phyloP scores from a whole-genome alignment of 73 alveolate genomes.

The Paramecium sexaurelia region DNA sequence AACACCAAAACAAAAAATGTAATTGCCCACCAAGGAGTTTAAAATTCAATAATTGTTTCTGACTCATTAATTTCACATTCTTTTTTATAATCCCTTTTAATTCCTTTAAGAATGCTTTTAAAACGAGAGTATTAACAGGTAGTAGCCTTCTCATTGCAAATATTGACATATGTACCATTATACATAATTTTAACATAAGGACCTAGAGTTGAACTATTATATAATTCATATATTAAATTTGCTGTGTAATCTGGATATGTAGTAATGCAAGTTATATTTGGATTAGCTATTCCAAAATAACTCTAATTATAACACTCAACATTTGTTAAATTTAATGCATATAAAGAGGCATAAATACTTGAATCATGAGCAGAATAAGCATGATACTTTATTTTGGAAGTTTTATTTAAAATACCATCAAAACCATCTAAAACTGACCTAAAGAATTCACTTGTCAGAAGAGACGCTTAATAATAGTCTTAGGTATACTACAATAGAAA shows the following conservation, averaged over 20 bases:
- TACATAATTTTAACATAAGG: constrained; percentile 14
- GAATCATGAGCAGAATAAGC: constrained; percentile 64
- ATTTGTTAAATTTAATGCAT: constrained; percentile 36
- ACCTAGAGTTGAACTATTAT: not conserved
- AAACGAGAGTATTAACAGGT: not conserved
- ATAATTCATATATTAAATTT: constrained; percentile 2
- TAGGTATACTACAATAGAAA: not conserved
- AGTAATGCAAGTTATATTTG: not conserved
- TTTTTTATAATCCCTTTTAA: not conserved
- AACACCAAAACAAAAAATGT: not conserved
- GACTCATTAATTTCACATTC: not conserved
- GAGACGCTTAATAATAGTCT: not conserved
- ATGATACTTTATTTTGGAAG: not conserved
- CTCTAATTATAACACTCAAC: not conserved
- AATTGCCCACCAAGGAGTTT: constrained; percentile 49
- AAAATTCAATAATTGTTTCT: not conserved
- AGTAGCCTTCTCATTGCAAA: not conserved
- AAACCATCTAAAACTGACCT: not conserved
- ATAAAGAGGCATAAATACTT: not conserved
- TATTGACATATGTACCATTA: constrained; percentile 40
- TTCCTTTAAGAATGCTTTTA: not conserved
- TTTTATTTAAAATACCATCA: not conserved
- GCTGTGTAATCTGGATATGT: constrained; percentile 32
- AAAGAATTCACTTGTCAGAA: not conserved
- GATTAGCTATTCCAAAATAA: not conserved